Evolutionary conservation across 2,329 filamentous ascomycete genomes (phyloP), one percentile per base, ranked within the genome.

Genomic region (Bipolaris cookei): DNA sequence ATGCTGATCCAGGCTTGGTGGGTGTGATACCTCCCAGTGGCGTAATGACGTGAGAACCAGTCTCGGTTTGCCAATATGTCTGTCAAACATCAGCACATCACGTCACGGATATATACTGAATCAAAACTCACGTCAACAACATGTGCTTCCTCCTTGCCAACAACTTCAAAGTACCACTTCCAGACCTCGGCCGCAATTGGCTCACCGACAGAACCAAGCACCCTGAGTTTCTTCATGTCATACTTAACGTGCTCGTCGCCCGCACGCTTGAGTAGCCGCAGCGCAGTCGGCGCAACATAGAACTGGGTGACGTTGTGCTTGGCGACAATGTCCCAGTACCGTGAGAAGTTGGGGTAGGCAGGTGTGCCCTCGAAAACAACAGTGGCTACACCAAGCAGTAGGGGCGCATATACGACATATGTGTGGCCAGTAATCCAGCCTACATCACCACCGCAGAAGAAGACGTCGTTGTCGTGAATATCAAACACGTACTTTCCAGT

Each of bases 61-160:
- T 99, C 83, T 99, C 95, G 51, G 95, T 99, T 86, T 99, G 95
- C 95, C 95, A 99, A 85, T 99, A 99, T 51, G 95, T 99, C 92
- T 97, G 74, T 57, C 30, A n/a, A 25, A 38, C 16, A 44, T 76
- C 50, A 76, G 67, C 43, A 45, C 42, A 37, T 23, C 25, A 39
- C n/a, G n/a, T 41, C 21, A 34, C 8, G 37, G 28, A 34, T 35
- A 13, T 6, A 16, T 11, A 18, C 42, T 21, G n/a, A 32, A 14
- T 3, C 37, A 41, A 21, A 54, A 86, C 92, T 85, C 82, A 96
- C 92, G 77, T 99, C 95, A 53, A 97, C 89, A 77, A 99, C 84
- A 74, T 99, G 95, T 46, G 91, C 90, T 78, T 96, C 89, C 78
- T 94, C 89, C 84, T 92, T 96, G 73, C 95, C 95, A 51, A 99